Evolutionary conservation across 2,329 filamentous ascomycete species (phyloP).

Genomic region (Pseudofabraea citricarpa): DNA sequence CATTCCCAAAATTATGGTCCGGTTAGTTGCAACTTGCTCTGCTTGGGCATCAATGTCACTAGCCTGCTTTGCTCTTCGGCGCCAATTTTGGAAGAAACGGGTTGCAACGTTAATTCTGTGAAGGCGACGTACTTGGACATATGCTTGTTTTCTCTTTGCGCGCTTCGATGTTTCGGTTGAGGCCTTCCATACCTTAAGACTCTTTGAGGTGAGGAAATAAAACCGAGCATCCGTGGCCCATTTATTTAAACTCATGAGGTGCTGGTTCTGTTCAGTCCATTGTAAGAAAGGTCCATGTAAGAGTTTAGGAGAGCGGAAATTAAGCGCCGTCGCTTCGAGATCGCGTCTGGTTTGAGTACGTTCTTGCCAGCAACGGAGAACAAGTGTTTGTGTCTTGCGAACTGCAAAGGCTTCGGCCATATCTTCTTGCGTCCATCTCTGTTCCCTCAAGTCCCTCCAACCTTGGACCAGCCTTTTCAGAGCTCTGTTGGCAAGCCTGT

Average conservation of each 20-base stretch:
- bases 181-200: constrained; percentile 24
- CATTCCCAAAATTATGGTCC: constrained; percentile 21
- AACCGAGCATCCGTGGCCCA: constrained; percentile 23
- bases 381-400: constrained; percentile 17
- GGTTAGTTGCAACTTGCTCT: constrained; percentile 17
- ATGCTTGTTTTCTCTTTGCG: constrained; percentile 25
- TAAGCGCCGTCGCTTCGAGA: constrained; percentile 15
- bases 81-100: constrained; percentile 21
- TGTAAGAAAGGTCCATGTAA: constrained; percentile 11
- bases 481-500: constrained; percentile 32
- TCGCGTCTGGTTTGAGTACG: constrained; percentile 13
- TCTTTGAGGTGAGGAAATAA: constrained; percentile 23
- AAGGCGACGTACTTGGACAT: constrained; percentile 23
- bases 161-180: constrained; percentile 21
- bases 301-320: constrained; percentile 16
- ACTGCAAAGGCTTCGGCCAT: constrained; percentile 16
- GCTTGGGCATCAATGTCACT: constrained; percentile 25
- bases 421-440: constrained; percentile 18
- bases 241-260: constrained; percentile 16
- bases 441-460: constrained; percentile 25
- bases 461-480: constrained; percentile 35
- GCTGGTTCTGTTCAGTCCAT: constrained; percentile 17
- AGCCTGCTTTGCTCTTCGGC: constrained; percentile 13
- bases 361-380: constrained; percentile 20
- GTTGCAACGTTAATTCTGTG: constrained; percentile 24